A percentile compares a stretch with the other conserved stretches of the same genome.
Conservation (phyloP, 345 rosid genomes). For the Barbarea vulgaris region DNA sequence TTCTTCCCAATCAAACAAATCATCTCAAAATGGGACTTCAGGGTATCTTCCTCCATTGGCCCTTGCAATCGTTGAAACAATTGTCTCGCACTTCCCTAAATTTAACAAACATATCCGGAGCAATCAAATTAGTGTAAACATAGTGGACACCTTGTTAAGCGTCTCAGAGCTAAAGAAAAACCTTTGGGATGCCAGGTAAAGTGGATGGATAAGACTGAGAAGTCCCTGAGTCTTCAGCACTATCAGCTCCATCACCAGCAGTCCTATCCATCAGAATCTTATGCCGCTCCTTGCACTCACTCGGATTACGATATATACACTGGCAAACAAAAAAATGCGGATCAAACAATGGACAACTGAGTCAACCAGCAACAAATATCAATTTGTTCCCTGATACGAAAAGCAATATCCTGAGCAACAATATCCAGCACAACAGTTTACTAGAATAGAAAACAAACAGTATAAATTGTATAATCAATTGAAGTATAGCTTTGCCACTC, state of each 20-base stretch:
- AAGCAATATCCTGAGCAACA: conserved; percentile 11
- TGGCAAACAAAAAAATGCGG: conserved; percentile 28
- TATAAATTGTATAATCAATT: not conserved
- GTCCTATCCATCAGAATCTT: conserved; percentile 83
- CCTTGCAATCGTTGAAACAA: conserved; percentile 95
- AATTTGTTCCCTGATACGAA: conserved; percentile 13
- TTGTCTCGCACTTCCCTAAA: conserved; percentile 98
- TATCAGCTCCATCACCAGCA: conserved; percentile 95
- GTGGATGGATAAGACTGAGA: conserved; percentile 99
- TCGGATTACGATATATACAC: conserved; percentile 90
- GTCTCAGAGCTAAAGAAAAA: conserved; percentile 24
- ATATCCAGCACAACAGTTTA: conserved; percentile 2
- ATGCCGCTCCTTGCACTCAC: conserved; percentile 98
- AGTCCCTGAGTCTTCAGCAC: conserved; percentile 98
- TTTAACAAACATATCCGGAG: conserved; percentile 35
- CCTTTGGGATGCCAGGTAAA: conserved; percentile 99
- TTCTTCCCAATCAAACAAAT: conserved; percentile 82
- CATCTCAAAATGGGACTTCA: conserved; percentile 96
- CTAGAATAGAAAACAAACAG: conserved; percentile 22
- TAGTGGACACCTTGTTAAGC: conserved; percentile 31
- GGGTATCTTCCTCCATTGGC: conserved; percentile 93
- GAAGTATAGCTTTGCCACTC: conserved; percentile 21
- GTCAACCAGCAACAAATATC: conserved; percentile 19
- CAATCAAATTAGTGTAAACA: conserved; percentile 30
- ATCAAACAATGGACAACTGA: not conserved